phyloP scores from a whole-genome alignment of 2,329 filamentous ascomycete genomes.

The Nemania sp. region DNA sequence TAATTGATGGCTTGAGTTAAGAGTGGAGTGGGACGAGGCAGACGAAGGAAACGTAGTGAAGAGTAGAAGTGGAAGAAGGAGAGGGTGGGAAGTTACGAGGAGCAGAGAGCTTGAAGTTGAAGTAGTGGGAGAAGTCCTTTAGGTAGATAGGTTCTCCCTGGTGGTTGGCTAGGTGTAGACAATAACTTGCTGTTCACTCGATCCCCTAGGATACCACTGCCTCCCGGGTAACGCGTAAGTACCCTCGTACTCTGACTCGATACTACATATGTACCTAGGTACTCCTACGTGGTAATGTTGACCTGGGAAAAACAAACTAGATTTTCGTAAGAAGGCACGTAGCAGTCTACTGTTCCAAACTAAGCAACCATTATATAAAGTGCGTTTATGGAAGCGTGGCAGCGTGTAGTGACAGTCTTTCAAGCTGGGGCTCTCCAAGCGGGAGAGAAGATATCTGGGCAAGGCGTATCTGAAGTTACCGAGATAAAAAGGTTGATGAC shows the following conservation, averaged over 20 bases:
- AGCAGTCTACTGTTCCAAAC: background rate
- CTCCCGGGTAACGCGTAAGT: background rate
- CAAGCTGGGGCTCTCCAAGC: background rate
- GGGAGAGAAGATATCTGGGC: too few relatives aligned
- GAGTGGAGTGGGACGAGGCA: too few relatives aligned
- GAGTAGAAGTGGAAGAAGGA: background rate
- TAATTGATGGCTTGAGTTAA: too few relatives aligned
- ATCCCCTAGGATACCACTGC: background rate
- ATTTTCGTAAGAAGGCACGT: background rate
- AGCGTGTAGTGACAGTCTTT: background rate
- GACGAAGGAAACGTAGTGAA: background rate
- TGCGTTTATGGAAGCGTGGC: too few relatives aligned
- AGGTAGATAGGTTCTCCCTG: background rate
- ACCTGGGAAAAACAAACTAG: background rate
- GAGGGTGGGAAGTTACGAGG: background rate
- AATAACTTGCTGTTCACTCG: background rate
- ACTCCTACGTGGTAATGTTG: background rate
- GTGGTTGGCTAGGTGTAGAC: background rate
- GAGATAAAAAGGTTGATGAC: too few relatives aligned
- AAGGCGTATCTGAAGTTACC: too few relatives aligned
- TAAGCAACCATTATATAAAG: too few relatives aligned
- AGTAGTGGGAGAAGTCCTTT: background rate
- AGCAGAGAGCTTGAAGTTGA: background rate
- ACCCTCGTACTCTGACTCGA: background rate
- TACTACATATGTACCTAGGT: background rate